phyloP scores from a whole-genome alignment of 2,329 filamentous ascomycete species.

The Cadophora sp. region DNA sequence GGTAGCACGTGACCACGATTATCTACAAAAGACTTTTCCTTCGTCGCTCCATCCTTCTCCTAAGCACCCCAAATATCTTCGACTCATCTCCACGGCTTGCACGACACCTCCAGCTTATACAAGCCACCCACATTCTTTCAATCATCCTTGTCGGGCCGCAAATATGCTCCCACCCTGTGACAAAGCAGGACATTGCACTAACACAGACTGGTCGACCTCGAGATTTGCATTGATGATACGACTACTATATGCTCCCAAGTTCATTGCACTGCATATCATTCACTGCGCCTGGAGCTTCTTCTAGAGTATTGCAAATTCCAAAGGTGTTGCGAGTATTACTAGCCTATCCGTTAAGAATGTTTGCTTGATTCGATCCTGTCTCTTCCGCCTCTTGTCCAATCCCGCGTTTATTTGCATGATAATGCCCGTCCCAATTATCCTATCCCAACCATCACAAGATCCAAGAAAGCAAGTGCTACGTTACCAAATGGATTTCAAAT shows the following conservation, averaged over 20 bases:
- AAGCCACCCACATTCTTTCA: not conserved
- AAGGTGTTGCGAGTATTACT: not conserved
- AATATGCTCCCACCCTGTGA: not conserved
- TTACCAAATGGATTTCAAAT: not conserved
- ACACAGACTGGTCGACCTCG: too few relatives aligned
- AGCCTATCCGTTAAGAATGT: not conserved
- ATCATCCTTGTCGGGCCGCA: not conserved
- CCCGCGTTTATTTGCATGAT: not conserved
- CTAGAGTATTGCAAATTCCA: not conserved
- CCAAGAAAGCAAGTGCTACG: slow-evolving; percentile 13
- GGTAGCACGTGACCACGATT: slow-evolving; percentile 15
- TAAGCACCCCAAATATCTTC: not conserved
- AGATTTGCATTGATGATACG: too few relatives aligned
- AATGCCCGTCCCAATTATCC: slow-evolving; percentile 1
- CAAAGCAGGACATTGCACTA: not conserved
- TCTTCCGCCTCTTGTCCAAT: not conserved
- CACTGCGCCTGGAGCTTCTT: not conserved
- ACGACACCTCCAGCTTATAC: not conserved
- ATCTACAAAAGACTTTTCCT: too few relatives aligned
- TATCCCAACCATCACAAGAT: not conserved
- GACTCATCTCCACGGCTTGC: not conserved
- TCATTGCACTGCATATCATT: not conserved
- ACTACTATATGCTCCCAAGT: not conserved
- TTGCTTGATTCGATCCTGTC: not conserved
- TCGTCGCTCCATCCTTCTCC: not conserved